Base-by-base conservation (phyloP, 2,329 filamentous ascomycete species). In the Phoma sp. region DNA sequence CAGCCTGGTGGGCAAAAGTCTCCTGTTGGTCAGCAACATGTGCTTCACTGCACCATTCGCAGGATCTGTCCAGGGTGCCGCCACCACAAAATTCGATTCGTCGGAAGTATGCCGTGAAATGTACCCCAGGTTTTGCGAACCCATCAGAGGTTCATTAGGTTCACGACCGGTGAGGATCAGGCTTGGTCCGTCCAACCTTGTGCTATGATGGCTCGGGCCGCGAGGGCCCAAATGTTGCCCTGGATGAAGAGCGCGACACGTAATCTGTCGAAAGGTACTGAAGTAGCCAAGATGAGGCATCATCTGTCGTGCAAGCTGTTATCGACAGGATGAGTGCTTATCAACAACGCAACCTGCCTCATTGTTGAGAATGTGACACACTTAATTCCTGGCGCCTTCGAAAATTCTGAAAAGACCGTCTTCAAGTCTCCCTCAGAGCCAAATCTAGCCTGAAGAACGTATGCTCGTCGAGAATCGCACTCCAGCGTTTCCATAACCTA, bases 21-120 rank as follows among this genome's bases (percentile, higher is more conserved):
- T 56, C 34, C 56, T 45, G 59, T 68, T 69, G 61, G 62, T 52
- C 62, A 67, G 62, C 61, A 60, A 63, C 51, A 47, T 45, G 43
- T 42, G 34, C 39, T 56, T 37, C 21, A 25, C 43, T 47, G 39
- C 49, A 54, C 39, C 37, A 33, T 21, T n/a, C 37, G 30, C 14
- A 26, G 21, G 23, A 39, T 53, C 9, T 6, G 18, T 7, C 10
- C 28, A 37, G 28, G 32, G 12, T 18, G n/a, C 9, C 38, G 42
- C 50, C 42, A 38, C 12, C 14, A 2, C 7, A 4, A 4, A 7
- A 6, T 9, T 15, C 7, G 5, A 38, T 43, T 53, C 6, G 38
- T 38, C 17, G 18, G 26, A 5, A 2, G 2, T n/a, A 4, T 23
- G 4, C 9, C 9, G 2, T 14, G 0, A 12, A 5, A 28, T 37